phyloP scores from a whole-genome alignment of 306 rosid species.

The Trifolium fragiferum region DNA sequence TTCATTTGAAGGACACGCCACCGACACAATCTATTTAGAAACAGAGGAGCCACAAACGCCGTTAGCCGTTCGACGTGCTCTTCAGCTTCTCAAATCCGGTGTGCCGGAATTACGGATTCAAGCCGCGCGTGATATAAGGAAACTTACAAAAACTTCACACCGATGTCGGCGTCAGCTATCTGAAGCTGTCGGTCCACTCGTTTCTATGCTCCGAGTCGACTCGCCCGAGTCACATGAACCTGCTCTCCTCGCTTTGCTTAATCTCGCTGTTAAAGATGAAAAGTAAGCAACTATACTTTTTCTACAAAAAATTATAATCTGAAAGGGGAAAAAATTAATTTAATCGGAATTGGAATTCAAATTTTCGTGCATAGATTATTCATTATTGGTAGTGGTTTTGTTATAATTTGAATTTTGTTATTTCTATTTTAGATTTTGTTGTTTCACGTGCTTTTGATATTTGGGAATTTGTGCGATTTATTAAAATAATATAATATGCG shows the following conservation, averaged over 20 bases:
- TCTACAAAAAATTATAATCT: background rate
- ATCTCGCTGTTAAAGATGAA: conserved; percentile 96
- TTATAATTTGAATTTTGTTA: background rate
- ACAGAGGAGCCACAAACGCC: conserved; percentile 52
- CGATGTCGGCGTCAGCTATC: conserved; percentile 88
- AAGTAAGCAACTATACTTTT: conserved; percentile 50
- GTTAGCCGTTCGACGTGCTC: conserved; percentile 68
- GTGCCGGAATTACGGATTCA: conserved; percentile 56
- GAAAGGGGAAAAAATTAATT: background rate
- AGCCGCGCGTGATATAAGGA: conserved; percentile 85
- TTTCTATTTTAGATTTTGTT: background rate
- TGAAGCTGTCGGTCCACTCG: conserved; percentile 66
- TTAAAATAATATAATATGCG: background rate
- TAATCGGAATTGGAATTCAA: background rate
- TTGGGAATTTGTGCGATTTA: conserved; percentile 39
- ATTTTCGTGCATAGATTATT: background rate
- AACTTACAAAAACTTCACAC: conserved; percentile 88
- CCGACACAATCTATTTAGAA: conserved; percentile 38
- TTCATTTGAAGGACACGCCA: conserved; percentile 31
- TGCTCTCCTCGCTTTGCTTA: conserved; percentile 90
- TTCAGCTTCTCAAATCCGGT: conserved; percentile 68
- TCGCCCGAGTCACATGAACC: conserved; percentile 71
- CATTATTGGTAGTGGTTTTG: conserved; percentile 10
- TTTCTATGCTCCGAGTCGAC: conserved; percentile 65
- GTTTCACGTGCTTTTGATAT: conserved; percentile 37